These are phyloP conservation scores for Claviceps humidiphila DNA, from an alignment of 2,329 filamentous ascomycete species.

Conservation along the genomic window DNA sequence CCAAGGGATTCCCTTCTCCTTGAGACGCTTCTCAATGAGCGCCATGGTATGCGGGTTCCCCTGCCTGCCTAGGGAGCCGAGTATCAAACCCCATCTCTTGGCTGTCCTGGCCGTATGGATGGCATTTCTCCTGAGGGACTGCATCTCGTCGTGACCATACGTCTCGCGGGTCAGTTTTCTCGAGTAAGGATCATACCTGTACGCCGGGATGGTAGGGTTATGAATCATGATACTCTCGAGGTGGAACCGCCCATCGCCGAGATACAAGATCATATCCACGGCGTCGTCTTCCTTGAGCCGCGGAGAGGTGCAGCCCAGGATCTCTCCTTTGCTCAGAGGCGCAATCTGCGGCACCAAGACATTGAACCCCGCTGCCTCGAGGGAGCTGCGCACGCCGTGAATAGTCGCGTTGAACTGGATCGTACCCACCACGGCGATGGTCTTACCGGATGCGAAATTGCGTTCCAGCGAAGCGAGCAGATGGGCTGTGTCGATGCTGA, in stretches of 20 bases:
- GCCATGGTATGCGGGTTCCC: slow-evolving; percentile 89
- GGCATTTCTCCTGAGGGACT: slow-evolving; percentile 62
- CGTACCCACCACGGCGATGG: slow-evolving; percentile 84
- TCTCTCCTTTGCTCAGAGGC: slow-evolving; percentile 87
- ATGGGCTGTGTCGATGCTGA: slow-evolving; percentile 84
- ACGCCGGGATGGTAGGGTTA: slow-evolving; percentile 80
- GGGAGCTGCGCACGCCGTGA: slow-evolving; percentile 63
- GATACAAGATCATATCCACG: slow-evolving; percentile 72
- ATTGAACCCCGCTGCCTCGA: slow-evolving; percentile 74
- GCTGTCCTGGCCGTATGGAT: slow-evolving; percentile 64
- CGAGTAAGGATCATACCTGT: slow-evolving; percentile 94
- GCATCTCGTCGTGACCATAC: slow-evolving; percentile 87
- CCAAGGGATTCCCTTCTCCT: slow-evolving; percentile 59
- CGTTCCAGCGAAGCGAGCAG: slow-evolving; percentile 74
- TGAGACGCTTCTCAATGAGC: slow-evolving; percentile 68
- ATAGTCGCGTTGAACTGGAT: slow-evolving; percentile 98
- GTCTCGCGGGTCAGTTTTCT: slow-evolving; percentile 80
- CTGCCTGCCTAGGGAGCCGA: slow-evolving; percentile 84
- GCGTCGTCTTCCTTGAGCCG: slow-evolving; percentile 42
- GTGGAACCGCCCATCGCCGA: slow-evolving; percentile 88
- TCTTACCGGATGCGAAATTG: slow-evolving; percentile 77
- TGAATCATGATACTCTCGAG: slow-evolving; percentile 99
- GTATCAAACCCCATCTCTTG: slow-evolving; percentile 85
- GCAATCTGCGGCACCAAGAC: slow-evolving; percentile 85
- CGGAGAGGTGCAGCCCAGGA: slow-evolving; percentile 92